Conservation (phyloP, 2,329 filamentous ascomycete species). For the Parasarocladium wereldwijsianum region DNA sequence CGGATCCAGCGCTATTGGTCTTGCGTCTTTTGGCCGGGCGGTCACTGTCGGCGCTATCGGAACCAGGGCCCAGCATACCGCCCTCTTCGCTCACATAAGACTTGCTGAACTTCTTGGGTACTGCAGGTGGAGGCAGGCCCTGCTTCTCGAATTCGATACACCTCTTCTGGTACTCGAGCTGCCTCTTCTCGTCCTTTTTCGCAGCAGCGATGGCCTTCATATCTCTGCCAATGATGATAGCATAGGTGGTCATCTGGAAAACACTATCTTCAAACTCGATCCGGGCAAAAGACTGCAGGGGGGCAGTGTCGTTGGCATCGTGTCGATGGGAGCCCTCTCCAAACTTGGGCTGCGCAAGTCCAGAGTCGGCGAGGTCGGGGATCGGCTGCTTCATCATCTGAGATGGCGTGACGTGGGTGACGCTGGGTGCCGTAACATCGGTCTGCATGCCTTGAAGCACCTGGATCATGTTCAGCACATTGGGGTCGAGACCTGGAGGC, state of each 20-base stretch:
- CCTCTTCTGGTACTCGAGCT: slow-evolving; percentile 27
- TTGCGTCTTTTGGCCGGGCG: slow-evolving; percentile 33
- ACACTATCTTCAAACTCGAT: slow-evolving; percentile 61
- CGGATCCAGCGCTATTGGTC: slow-evolving; percentile 27
- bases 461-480: too few species aligned
- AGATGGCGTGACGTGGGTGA: slow-evolving; percentile 11
- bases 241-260: slow-evolving; percentile 66
- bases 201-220: slow-evolving; percentile 42
- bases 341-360: too few species aligned
- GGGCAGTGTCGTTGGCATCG: too few species aligned
- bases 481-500: too few species aligned
- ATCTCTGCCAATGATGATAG: slow-evolving; percentile 60
- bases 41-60: slow-evolving; percentile 34
- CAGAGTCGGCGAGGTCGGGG: slow-evolving; percentile 9
- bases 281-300: slow-evolving; percentile 41
- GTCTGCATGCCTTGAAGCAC: too few species aligned
- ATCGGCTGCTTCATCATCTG: slow-evolving; percentile 19
- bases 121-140: slow-evolving; percentile 35
- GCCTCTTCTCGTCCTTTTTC: slow-evolving; percentile 32
- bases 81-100: slow-evolving; percentile 56
- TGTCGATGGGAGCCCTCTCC: too few species aligned
- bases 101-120: slow-evolving; percentile 42
- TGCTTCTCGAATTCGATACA: slow-evolving; percentile 30
- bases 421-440: too few species aligned
- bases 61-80: slow-evolving; percentile 51